A percentile compares a stretch with the other conserved stretches of the same genome.
Conservation (phyloP, 1,284 basidiomycete genomes). For the Hymenochaete sp. region DNA sequence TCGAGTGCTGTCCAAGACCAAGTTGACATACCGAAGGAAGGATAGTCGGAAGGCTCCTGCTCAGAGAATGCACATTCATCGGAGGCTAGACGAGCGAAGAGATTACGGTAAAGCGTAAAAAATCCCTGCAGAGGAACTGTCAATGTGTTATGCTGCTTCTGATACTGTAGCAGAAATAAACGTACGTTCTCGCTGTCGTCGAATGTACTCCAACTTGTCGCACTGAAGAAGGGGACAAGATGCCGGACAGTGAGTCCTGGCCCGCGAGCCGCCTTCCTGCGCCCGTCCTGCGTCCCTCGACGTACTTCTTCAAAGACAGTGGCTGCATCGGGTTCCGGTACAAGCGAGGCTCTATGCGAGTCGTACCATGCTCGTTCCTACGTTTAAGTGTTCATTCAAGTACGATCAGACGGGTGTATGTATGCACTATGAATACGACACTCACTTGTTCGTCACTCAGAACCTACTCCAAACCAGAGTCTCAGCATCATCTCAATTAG, state of each 20-base stretch:
- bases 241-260: constrained; percentile 78
- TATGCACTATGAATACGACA: too few relatives aligned
- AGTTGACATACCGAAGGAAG: constrained; percentile 76
- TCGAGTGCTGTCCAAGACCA: constrained; percentile 59
- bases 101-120: constrained; percentile 82
- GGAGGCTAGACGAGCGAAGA: constrained; percentile 78
- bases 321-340: constrained; percentile 74
- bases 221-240: constrained; percentile 79
- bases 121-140: constrained; percentile 55
- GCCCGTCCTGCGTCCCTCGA: constrained; percentile 39
- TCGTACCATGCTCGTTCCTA: constrained; percentile 99
- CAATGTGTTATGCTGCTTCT: background rate
- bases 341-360: constrained; percentile 81
- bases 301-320: constrained; percentile 81
- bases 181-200: constrained; percentile 66
- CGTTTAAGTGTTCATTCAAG: too few relatives aligned
- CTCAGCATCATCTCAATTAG: too few relatives aligned
- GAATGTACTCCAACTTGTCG: constrained; percentile 63
- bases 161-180: constrained; percentile 9
- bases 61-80: constrained; percentile 67
- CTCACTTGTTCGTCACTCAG: constrained; percentile 87
- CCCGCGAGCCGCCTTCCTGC: constrained; percentile 41
- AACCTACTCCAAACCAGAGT: too few relatives aligned
- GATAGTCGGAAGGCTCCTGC: constrained; percentile 41
- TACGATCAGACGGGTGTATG: too few relatives aligned